A percentile compares a stretch with the other conserved stretches of the same genome.
Evolutionary conservation across 2,329 filamentous ascomycete genomes (phyloP).

Genomic region (Cercospora sp.): DNA sequence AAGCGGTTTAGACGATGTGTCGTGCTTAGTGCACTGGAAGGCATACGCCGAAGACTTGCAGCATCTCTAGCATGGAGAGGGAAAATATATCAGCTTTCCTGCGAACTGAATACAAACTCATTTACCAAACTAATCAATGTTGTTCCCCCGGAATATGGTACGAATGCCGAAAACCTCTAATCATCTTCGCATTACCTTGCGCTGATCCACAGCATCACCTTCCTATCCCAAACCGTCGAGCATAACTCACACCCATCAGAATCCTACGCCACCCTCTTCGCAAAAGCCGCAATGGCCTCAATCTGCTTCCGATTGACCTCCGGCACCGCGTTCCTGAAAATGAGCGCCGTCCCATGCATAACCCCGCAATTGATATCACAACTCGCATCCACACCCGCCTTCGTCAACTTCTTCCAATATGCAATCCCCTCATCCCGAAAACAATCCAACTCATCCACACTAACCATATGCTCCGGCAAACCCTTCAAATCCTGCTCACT

Average conservation of each 20-base stretch:
- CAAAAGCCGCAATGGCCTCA: constrained; percentile 28
- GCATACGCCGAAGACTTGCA: background rate
- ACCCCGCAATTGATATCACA: constrained; percentile 34
- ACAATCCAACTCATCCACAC: constrained; percentile 37
- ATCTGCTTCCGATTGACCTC: constrained; percentile 29
- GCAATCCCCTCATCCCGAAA: constrained; percentile 35
- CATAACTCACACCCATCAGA: background rate
- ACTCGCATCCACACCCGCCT: constrained; percentile 32
- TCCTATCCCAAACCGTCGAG: background rate
- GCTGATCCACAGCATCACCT: background rate
- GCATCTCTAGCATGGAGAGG: background rate
- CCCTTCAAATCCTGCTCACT: constrained; percentile 32
- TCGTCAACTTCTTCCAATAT: constrained; percentile 29
- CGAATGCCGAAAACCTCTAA: no score
- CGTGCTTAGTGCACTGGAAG: background rate
- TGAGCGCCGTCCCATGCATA: constrained; percentile 27
- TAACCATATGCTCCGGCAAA: constrained; percentile 32
- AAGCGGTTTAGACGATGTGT: background rate
- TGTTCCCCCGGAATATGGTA: no score
- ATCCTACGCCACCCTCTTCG: constrained; percentile 17
- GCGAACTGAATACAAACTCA: background rate
- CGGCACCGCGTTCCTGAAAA: constrained; percentile 33
- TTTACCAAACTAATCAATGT: background rate
- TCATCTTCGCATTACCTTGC: background rate
- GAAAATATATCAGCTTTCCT: background rate